A percentile compares a stretch with the other conserved stretches of the same genome.
phyloP scores from a whole-genome alignment of 805 yeast genomes.

The Zygotorulaspora chibaensis region DNA sequence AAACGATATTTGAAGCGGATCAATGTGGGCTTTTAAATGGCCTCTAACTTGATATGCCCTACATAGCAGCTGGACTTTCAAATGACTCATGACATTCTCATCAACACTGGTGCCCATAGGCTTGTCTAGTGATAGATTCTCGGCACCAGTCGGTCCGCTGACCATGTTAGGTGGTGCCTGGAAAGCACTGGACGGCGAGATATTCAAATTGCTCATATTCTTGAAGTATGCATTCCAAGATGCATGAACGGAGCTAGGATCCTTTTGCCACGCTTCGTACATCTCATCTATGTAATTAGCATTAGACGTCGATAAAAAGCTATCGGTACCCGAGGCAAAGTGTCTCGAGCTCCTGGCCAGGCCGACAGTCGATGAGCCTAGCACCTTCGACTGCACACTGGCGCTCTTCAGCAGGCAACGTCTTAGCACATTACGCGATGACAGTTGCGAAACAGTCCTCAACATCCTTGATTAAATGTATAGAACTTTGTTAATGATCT shows the following conservation, averaged over 20 bases:
- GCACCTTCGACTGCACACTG: neutral
- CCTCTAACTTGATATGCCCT: constrained; percentile 99
- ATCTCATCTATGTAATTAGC: constrained; percentile 95
- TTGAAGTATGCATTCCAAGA: constrained; percentile 98
- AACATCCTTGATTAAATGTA: constrained; percentile 8
- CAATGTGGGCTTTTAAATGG: constrained; percentile 90
- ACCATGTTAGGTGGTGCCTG: constrained; percentile 87
- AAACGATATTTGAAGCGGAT: constrained; percentile 88
- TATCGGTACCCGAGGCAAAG: constrained; percentile 43
- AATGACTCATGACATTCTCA: constrained; percentile 74
- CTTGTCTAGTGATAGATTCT: constrained; percentile 46
- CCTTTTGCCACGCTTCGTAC: constrained; percentile 91
- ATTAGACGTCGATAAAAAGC: constrained; percentile 76
- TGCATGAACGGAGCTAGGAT: constrained; percentile 86
- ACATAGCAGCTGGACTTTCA: constrained; percentile 92
- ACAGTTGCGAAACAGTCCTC: constrained; percentile 15
- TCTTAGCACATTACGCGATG: constrained; percentile 13
- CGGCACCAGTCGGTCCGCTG: constrained; percentile 74
- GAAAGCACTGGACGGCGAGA: constrained; percentile 73
- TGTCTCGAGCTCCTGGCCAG: constrained; percentile 6
- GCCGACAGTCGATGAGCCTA: neutral
- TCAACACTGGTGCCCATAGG: constrained; percentile 43
- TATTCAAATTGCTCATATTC: constrained; percentile 69
- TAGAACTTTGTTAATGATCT: constrained; percentile 1
- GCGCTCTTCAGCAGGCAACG: constrained; percentile 9